phyloP scores from a whole-genome alignment of 177 flowering plant genomes.

The Tripterygium wilfordii region DNA sequence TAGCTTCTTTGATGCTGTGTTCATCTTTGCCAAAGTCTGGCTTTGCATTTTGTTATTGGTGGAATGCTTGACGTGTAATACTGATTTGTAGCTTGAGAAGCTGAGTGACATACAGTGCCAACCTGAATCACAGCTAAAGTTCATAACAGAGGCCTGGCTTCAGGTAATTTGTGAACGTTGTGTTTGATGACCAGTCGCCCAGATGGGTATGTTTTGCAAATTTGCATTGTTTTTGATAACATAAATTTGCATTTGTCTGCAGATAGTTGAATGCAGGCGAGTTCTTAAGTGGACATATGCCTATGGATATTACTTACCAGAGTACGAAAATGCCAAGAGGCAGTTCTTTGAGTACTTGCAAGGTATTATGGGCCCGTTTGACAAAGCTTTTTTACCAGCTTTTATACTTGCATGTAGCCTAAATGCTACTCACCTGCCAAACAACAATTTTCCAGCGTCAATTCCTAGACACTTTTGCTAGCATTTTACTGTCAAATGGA shows the following conservation, averaged over 20 bases:
- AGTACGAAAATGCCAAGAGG: conserved; percentile 37
- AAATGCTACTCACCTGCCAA: too few species aligned
- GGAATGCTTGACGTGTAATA: background rate
- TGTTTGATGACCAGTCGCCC: conserved; percentile 11
- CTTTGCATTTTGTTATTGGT: background rate
- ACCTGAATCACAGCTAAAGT: conserved; percentile 41
- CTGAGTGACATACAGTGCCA: conserved; percentile 42
- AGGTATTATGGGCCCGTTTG: too few species aligned
- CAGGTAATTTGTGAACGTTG: conserved; percentile 26
- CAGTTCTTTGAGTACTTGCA: conserved; percentile 51
- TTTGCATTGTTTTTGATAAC: background rate
- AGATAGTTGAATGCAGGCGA: conserved; percentile 61
- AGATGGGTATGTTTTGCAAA: too few species aligned
- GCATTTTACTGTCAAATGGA: too few species aligned
- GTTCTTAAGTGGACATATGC: conserved; percentile 66
- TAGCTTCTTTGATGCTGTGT: too few species aligned
- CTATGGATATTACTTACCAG: conserved; percentile 52
- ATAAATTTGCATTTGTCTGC: background rate
- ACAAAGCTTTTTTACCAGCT: too few species aligned
- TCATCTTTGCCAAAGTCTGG: too few species aligned
- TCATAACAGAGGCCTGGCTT: conserved; percentile 53
- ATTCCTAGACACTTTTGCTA: too few species aligned
- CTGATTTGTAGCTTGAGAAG: conserved; percentile 34
- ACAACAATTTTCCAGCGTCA: too few species aligned
- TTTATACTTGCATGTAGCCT: too few species aligned